Base-by-base conservation (phyloP, 2,329 filamentous ascomycete genomes). In the Trichoderma sp. region DNA sequence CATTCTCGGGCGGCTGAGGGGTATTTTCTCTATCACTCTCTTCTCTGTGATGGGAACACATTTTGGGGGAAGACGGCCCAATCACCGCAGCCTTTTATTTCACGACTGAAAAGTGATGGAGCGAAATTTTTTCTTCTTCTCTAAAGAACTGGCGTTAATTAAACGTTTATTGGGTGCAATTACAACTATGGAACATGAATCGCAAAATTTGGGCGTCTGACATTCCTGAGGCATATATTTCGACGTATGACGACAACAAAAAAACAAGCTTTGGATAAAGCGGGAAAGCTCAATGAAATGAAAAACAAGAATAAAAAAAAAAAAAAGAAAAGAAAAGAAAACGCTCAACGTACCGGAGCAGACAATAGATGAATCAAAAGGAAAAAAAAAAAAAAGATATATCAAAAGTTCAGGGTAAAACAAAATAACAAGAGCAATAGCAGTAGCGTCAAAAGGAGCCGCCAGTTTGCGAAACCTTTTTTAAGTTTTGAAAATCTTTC, bases 1-100 rank as follows among this genome's bases (percentile, higher is more conserved):
- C 19, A 22, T 25, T n/a, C 19, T 42, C 52, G 12, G 35, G 50
- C 27, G 35, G 12, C 45, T 53, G 59, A 50, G 45, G 45, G 32
- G 32, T 29, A 19, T 63, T 53, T 35, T 65, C 63, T n/a, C 52
- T 27, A 13, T 57, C 52, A 53, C 63, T 57, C 37, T 65, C 50
- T 35, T 57, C 29, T 22, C 34, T 48, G n/a, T 34, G n/a, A 3
- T 56, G 52, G 48, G 63, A 65, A 35, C 50, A 35, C 63, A 65
- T 65, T 15, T 57, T 65, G n/a, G 29, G 29, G 4, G 25, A n/a
- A 27, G 25, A 13, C 3, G 48, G 5, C 50, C 52, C 37, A 45
- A 27, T n/a, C 53, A 56, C 39, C 50, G 7, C 37, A 27, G 52
- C 15, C 50, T 57, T 54, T 48, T 48, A 48, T 19, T 57, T 17